Evolutionary conservation across 106 monocot genomes (phyloP).

Genomic region (Hemerocallis citrina): DNA sequence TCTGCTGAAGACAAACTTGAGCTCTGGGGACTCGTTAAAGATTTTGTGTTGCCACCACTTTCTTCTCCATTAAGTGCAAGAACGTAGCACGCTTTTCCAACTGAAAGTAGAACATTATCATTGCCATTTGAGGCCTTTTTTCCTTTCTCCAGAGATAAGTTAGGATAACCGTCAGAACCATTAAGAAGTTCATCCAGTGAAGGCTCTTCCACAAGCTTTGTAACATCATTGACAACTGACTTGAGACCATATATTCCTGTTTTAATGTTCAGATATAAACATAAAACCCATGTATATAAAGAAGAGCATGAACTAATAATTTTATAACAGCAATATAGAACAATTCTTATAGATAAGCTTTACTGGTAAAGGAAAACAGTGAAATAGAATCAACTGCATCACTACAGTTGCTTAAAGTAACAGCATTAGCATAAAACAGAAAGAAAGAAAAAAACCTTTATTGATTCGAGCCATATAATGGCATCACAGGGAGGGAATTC

Average conservation of each 20-base stretch:
- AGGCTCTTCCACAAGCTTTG: constrained; percentile 50
- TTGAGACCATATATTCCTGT: constrained; percentile 61
- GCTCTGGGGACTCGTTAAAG: constrained; percentile 2
- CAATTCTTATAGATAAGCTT: no score
- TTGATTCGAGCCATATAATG: not conserved
- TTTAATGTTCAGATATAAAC: constrained; percentile 5
- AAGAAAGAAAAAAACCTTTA: not conserved
- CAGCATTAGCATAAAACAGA: not conserved
- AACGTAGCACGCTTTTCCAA: constrained; percentile 53
- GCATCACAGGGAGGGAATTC: not conserved
- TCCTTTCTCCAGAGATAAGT: constrained; percentile 37
- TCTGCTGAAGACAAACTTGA: constrained; percentile 13
- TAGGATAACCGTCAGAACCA: constrained; percentile 42
- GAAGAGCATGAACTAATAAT: not conserved
- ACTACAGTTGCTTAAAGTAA: no score
- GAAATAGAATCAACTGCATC: no score
- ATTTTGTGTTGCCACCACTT: constrained; percentile 16
- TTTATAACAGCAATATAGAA: not conserved
- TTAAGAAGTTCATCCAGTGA: constrained; percentile 67
- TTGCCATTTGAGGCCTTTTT: constrained; percentile 34
- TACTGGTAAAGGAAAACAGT: not conserved
- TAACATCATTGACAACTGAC: constrained; percentile 44
- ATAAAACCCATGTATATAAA: not conserved
- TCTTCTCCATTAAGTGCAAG: constrained; percentile 27
- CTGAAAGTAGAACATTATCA: constrained; percentile 50